A percentile compares a stretch with the other conserved stretches of the same genome.
These are phyloP conservation scores for Phalaenopsis aphrodite DNA, from an alignment of 106 monocot species.

Conservation along the genomic window DNA sequence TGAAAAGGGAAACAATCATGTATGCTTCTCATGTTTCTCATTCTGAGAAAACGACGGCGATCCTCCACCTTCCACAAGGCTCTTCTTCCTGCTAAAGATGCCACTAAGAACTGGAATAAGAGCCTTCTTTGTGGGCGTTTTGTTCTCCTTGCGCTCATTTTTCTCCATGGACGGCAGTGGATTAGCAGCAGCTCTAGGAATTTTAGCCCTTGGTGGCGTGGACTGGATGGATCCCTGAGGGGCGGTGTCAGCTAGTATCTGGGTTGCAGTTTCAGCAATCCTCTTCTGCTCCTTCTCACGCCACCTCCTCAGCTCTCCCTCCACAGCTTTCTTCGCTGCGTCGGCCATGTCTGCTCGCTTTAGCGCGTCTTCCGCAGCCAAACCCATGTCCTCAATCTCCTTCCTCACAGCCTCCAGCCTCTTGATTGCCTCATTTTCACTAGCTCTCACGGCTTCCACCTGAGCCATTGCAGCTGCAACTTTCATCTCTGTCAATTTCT, in stretches of 20 bases:
- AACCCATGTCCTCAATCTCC: conserved; percentile 59
- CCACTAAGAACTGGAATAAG: conserved; percentile 27
- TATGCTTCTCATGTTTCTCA: conserved; percentile 8
- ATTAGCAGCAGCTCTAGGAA: neutral
- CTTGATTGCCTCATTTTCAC: conserved; percentile 60
- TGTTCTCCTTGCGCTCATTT: conserved; percentile 13
- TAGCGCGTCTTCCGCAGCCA: conserved; percentile 48
- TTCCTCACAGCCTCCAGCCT: conserved; percentile 41
- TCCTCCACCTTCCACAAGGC: conserved; percentile 19
- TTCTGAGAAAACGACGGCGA: neutral
- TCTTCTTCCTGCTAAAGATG: conserved; percentile 46
- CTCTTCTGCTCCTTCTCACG: conserved; percentile 59
- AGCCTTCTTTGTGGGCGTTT: conserved; percentile 11
- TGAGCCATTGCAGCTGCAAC: conserved; percentile 59
- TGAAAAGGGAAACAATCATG: neutral
- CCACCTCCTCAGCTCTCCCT: conserved; percentile 63
- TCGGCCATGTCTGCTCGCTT: conserved; percentile 69
- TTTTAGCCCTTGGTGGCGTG: conserved; percentile 6
- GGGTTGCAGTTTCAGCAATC: conserved; percentile 28
- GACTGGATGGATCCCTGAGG: neutral
- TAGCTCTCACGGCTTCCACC: conserved; percentile 57
- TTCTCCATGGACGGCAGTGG: neutral
- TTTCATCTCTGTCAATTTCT: conserved; percentile 63
- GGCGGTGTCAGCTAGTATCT: conserved; percentile 17
- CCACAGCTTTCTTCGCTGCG: conserved; percentile 62